phyloP scores from a whole-genome alignment of 345 rosid species.

The Syzygium jambos region DNA sequence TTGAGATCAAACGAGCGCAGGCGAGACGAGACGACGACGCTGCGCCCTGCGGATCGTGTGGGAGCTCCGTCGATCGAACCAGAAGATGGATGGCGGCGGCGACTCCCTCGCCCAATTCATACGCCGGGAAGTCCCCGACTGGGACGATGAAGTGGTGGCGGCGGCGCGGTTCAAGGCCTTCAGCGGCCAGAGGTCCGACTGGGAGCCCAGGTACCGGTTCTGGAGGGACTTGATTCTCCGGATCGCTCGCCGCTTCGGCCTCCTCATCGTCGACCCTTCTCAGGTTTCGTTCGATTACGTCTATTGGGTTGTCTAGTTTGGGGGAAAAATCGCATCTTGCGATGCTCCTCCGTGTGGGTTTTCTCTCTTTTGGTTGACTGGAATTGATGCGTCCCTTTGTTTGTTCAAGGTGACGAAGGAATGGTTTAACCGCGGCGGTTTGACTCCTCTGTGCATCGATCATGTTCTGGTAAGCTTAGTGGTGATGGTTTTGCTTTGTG shows the following conservation, averaged over 20 bases:
- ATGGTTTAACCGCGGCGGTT: constrained; percentile 77
- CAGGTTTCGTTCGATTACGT: constrained; percentile 26
- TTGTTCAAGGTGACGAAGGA: constrained; percentile 36
- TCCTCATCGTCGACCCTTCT: constrained; percentile 40
- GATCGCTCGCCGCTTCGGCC: constrained; percentile 43
- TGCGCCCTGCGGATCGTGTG: neutral
- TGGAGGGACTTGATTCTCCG: constrained; percentile 72
- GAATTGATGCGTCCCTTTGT: neutral
- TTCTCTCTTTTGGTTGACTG: neutral
- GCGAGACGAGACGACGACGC: neutral
- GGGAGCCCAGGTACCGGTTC: constrained; percentile 65
- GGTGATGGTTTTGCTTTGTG: neutral
- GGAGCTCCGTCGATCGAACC: neutral
- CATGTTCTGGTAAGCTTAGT: constrained; percentile 59
- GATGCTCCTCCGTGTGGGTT: neutral
- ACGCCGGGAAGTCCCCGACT: constrained; percentile 57
- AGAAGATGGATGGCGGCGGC: constrained; percentile 26
- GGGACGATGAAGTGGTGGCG: constrained; percentile 72
- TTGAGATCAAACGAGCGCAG: neutral
- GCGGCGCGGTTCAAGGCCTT: constrained; percentile 84
- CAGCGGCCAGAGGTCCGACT: constrained; percentile 85
- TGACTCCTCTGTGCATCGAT: constrained; percentile 79
- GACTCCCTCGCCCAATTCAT: constrained; percentile 37
- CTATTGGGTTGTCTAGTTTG: neutral
- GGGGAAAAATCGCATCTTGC: neutral